Conservation (phyloP, 495 filamentous ascomycete genomes). For the Neurospora intermedia region DNA sequence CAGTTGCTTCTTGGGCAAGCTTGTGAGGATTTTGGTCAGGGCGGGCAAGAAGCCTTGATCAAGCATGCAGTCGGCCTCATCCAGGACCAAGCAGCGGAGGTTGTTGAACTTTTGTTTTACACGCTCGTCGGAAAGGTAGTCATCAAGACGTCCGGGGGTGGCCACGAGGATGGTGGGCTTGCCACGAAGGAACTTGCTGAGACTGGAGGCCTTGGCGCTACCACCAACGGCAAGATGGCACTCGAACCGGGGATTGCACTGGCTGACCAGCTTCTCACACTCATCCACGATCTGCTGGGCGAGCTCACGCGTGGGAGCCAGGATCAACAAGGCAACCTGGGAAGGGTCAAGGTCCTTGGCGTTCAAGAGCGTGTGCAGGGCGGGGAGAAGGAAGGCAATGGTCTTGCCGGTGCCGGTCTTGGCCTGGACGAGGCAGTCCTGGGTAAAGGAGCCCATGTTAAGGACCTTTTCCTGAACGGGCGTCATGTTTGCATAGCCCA, state of each 20-base stretch:
- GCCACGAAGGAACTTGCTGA: constrained; percentile 58
- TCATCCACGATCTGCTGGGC: constrained; percentile 86
- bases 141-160: constrained; percentile 82
- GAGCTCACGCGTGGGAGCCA: constrained; percentile 85
- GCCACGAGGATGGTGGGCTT: constrained; percentile 76
- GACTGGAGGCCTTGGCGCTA: constrained; percentile 76
- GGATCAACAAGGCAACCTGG: constrained; percentile 54
- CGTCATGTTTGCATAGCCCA: constrained; percentile 68
- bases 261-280: constrained; percentile 50
- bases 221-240: constrained; percentile 97
- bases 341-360: constrained; percentile 34
- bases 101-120: constrained; percentile 68
- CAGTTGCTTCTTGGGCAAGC: constrained; percentile 48
- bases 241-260: constrained; percentile 58
- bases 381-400: constrained; percentile 77
- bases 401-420: constrained; percentile 94
- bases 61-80: constrained; percentile 94
- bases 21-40: constrained; percentile 69
- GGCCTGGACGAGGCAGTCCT: constrained; percentile 65
- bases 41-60: constrained; percentile 90
- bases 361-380: constrained; percentile 48
- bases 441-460: constrained; percentile 50
- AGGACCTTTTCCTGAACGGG: constrained; percentile 73
- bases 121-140: constrained; percentile 70
- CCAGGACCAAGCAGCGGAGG: constrained; percentile 62